Evolutionary conservation across 345 rosid genomes (phyloP).

Genomic region (Sisymbrium altissimum): DNA sequence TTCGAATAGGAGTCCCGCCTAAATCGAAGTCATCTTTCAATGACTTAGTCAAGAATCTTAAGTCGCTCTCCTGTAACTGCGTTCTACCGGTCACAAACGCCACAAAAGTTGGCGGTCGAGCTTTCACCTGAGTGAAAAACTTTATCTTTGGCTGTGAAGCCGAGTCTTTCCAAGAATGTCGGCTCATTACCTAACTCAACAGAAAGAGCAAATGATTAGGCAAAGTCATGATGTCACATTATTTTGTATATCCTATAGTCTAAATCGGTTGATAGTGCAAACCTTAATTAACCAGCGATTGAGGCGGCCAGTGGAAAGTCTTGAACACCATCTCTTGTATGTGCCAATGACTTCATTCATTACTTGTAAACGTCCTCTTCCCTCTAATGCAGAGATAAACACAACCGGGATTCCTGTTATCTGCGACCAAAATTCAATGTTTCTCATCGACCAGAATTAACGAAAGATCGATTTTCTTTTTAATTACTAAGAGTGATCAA

Average conservation of each 20-base stretch:
- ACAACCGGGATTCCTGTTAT: constrained; percentile 79
- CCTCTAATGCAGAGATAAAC: constrained; percentile 86
- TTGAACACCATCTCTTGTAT: constrained; percentile 83
- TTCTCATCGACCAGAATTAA: not conserved
- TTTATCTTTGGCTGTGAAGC: constrained; percentile 88
- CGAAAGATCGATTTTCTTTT: not conserved
- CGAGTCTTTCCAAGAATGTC: constrained; percentile 95
- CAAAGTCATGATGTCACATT: not conserved
- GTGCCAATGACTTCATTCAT: constrained; percentile 70
- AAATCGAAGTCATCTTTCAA: constrained; percentile 90
- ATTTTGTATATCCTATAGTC: not conserved
- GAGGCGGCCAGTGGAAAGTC: constrained; percentile 82
- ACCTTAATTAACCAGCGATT: constrained; percentile 95
- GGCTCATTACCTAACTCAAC: constrained; percentile 68
- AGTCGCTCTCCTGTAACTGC: constrained; percentile 59
- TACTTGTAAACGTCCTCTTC: constrained; percentile 71
- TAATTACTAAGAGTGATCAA: not conserved
- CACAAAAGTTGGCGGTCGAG: constrained; percentile 93
- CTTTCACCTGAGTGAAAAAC: constrained; percentile 97
- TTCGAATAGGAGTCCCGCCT: constrained; percentile 92
- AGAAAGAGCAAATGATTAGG: not conserved
- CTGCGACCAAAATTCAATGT: constrained; percentile 39
- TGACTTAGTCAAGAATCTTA: constrained; percentile 76
- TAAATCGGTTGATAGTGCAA: not conserved
- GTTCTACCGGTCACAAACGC: constrained; percentile 76